Base-by-base conservation (phyloP, 1,284 basidiomycete species). In the Puccinia horiana region DNA sequence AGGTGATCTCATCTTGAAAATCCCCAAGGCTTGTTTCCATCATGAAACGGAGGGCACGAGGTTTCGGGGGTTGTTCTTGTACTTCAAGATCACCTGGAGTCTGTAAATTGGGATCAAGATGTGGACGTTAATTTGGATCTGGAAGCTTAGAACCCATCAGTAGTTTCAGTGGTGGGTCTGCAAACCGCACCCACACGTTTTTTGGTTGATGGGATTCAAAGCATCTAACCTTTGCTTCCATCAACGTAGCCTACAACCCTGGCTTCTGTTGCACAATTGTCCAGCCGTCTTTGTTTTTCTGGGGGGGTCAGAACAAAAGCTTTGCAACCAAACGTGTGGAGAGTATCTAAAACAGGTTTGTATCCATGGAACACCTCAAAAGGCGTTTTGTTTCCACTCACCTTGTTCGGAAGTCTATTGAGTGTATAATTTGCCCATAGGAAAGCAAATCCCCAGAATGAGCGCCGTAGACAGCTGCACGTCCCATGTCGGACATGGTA, bases 391-490 rank as follows among this genome's bases (percentile, higher is more conserved):
- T 58, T 26, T 6, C 56, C 56, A 70, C 42, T 70, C 6, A 47
- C 29, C 1, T 42, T 47, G 23, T 70, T 70, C 2, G 69, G 69
- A 3, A 49, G 9, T 37, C 42, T 69, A 40, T 70, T 70, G 8
- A 47, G 32, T 1, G 47, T 16, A 35, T 70, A 42, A 14, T 42
- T 70, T 0, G 69, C 69, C 26, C 42, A 47, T 1, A 42, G 40
- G 69, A 70, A 47, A 1, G 69, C 69, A 70, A 70, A 70, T 18
- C 69, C 69, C 69, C 69, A 70, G 20, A 70, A 70, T 0, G 37
- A 2, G 12, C 14, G 26, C 42, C 26, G 23, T 70, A 37, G 14
- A n/a, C 44, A 0, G 26, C 40, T 18, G 47, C 37, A 1, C 69
- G 0, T 18, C 40, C 47, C 40, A 42, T 49, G 16, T 42, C 69